Evolutionary conservation across 2,329 filamentous ascomycete species (phyloP), one percentile per base, ranked within the genome.

Genomic region (Colletotrichum paranaense): DNA sequence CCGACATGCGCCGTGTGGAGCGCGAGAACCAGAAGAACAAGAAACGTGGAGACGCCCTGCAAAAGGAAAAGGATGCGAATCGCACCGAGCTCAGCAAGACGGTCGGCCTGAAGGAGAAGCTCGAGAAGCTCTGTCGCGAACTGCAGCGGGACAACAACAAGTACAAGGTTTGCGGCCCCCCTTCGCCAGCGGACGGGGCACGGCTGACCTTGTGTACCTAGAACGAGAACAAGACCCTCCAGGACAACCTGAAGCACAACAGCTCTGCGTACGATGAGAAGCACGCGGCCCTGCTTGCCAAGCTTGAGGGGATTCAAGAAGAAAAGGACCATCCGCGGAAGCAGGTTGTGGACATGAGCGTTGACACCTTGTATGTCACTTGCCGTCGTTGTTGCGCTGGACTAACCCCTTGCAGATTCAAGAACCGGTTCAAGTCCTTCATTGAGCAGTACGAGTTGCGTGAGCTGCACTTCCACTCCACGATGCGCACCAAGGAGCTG

Each of bases 71-170:
- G 82, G 97, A 99, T 81, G 92, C 94, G 77, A 93, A 93, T 70
- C 92, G 95, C 78, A 93, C 92, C 59, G 97, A 99, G 81, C 87
- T 98, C 68, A 96, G 92, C 84, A 98, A 98, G 84, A 96, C 95
- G 26, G 92, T 94, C 24, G 93, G 92, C 1, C 91, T 98, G 80
- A 98, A 97, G 82, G 95, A 98, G 82, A 98, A 98, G 84, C 87
- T 99, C 58, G 97, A 99, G 84, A 99, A 98, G 81, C 87, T 99
- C 38, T 98, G 95, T 79, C 89, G 97, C 69, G 97, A 99, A 82
- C 88, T 99, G 68, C 97, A 97, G 74, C 94, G 96, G 78, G 97
- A 99, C 80, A 99, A 99, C 83, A 98, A 98, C 84, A 97, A 97
- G 85, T 91, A 99, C 76, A 98, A 98, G 92, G 94, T 97, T 83